Evolutionary conservation across 2,329 filamentous ascomycete genomes (phyloP).

Genomic region (Apiospora marii): DNA sequence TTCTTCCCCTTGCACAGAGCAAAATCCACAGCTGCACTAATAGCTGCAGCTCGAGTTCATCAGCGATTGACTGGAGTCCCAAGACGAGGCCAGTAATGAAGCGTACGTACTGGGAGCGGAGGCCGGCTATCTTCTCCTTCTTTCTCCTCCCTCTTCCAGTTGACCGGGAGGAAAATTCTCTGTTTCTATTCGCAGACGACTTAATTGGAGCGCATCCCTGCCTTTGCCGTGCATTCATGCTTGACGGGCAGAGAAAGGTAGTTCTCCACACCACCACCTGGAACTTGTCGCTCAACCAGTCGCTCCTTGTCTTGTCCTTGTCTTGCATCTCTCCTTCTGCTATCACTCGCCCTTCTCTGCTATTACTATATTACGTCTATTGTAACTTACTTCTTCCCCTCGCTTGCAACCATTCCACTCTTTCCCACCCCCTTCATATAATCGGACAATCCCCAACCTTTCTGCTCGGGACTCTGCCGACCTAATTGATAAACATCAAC

Average conservation of each 20-base stretch:
- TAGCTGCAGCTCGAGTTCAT: not conserved
- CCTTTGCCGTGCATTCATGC: slow-evolving; percentile 13
- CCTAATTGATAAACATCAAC: slow-evolving; percentile 2
- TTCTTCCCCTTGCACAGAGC: not conserved
- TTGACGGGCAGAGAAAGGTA: slow-evolving; percentile 6
- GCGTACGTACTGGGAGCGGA: not conserved
- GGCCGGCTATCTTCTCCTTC: not conserved
- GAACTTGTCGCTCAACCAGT: slow-evolving; percentile 9
- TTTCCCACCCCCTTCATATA: slow-evolving; percentile 15
- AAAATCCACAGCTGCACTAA: not conserved
- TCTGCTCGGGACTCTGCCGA: slow-evolving; percentile 4
- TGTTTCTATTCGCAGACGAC: slow-evolving; percentile 5
- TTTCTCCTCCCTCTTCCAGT: slow-evolving; percentile 6
- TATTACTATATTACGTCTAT: slow-evolving; percentile 15
- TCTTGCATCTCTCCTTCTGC: slow-evolving; percentile 2
- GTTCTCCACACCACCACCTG: slow-evolving; percentile 12
- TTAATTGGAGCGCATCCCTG: not conserved
- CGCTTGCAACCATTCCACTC: slow-evolving; percentile 15
- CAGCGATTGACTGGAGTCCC: not conserved
- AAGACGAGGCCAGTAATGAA: not conserved
- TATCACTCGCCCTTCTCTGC: not conserved
- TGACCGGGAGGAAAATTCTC: not conserved
- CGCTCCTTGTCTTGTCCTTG: slow-evolving; percentile 14
- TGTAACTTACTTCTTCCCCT: slow-evolving; percentile 19
- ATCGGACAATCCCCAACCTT: slow-evolving; percentile 12